Conservation (phyloP, 192 early-diverging fungal genomes). For the Ramicandelaber brevisporus region DNA sequence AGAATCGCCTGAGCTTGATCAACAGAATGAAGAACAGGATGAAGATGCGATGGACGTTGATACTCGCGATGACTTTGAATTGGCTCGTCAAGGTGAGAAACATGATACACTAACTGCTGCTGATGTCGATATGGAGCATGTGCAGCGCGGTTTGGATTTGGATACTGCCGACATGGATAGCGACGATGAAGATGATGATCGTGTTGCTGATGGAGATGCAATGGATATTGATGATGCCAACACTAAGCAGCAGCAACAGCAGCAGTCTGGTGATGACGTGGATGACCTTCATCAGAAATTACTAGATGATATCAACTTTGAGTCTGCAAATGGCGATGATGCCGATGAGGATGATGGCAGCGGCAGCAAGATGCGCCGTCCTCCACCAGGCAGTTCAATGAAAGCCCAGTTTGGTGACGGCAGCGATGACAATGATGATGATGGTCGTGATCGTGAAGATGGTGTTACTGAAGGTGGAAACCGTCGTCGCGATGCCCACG, state of each 20-base stretch:
- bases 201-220: slow-evolving; percentile 15
- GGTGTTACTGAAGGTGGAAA: too few species aligned
- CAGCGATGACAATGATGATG: slow-evolving; percentile 13
- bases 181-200: slow-evolving; percentile 27
- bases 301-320: too few species aligned
- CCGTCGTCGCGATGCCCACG: slow-evolving; percentile 13
- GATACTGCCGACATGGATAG: slow-evolving; percentile 30
- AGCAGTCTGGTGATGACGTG: slow-evolving; percentile 15
- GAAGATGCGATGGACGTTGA: slow-evolving; percentile 20
- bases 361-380: neutral
- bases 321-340: too few species aligned
- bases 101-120: too few species aligned
- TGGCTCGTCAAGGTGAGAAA: slow-evolving; percentile 2
- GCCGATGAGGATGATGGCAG: too few species aligned
- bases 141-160: slow-evolving; percentile 49
- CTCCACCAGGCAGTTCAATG: neutral
- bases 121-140: slow-evolving; percentile 22
- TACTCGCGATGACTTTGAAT: slow-evolving; percentile 41
- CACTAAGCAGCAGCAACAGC: slow-evolving; percentile 17
- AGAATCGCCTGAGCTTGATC: slow-evolving; percentile 8
- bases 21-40: slow-evolving; percentile 16
- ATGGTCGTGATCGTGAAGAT: slow-evolving; percentile 7
- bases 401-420: slow-evolving; percentile 10
- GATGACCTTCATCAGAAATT: too few species aligned
- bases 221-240: slow-evolving; percentile 34